phyloP scores from a whole-genome alignment of 129 eudicot species.

The Oenanthe sinensis region DNA sequence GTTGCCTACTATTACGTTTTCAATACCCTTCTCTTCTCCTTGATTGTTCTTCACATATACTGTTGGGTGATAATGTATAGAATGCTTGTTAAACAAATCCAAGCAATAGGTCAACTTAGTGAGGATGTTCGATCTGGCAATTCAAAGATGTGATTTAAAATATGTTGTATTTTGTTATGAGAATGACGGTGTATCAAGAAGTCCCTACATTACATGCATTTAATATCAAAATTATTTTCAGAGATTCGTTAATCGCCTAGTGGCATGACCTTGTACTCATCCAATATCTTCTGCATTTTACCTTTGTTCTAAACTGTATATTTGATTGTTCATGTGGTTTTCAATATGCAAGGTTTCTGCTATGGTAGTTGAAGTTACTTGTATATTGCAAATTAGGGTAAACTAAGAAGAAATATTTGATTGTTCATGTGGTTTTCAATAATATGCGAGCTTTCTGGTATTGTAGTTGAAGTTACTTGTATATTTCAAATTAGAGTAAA shows the following conservation, averaged over 20 bases:
- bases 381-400: too few species aligned
- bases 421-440: too few species aligned
- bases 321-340: background rate
- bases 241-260: too few species aligned
- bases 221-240: too few species aligned
- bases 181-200: too few species aligned
- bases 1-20: slow-evolving; percentile 60
- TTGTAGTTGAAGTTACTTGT: too few species aligned
- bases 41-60: slow-evolving; percentile 70
- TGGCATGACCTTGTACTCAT: too few species aligned
- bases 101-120: slow-evolving; percentile 62
- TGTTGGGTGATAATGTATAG: slow-evolving; percentile 83
- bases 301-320: background rate
- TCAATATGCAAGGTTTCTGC: background rate
- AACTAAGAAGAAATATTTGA: too few species aligned
- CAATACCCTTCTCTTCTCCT: slow-evolving; percentile 60
- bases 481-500: too few species aligned
- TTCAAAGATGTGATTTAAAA: slow-evolving; percentile 7
- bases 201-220: background rate
- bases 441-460: too few species aligned
- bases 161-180: background rate
- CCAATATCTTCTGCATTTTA: background rate
- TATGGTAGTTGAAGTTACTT: background rate
- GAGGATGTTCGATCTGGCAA: slow-evolving; percentile 83
- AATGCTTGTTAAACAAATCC: slow-evolving; percentile 80